These are phyloP conservation scores for Saccharomycopsis hybrid DNA, from an alignment of 1,139 yeast genomes.

Conservation along the genomic window DNA sequence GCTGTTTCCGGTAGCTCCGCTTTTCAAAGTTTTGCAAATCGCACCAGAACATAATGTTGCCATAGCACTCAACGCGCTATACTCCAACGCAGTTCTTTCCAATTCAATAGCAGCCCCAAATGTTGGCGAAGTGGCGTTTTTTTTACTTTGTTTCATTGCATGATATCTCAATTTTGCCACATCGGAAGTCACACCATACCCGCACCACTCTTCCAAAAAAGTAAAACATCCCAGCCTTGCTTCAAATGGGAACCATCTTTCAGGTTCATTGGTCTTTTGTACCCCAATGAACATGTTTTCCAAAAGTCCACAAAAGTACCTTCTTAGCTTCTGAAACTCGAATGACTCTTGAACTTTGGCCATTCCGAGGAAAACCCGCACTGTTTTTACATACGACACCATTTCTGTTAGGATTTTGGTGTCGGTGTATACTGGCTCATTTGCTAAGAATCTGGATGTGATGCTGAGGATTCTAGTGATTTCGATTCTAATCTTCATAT, in stretches of 20 bases:
- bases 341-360: conserved; percentile 59
- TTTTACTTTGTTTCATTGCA: conserved; percentile 46
- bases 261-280: conserved; percentile 35
- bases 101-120: conserved; percentile 77
- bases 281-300: conserved; percentile 61
- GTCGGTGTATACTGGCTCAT: conserved; percentile 50
- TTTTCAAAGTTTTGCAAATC: conserved; percentile 44
- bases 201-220: conserved; percentile 90
- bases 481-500: conserved; percentile 64
- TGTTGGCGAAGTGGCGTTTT: conserved; percentile 43
- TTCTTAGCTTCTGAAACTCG: conserved; percentile 68
- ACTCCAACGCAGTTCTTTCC: conserved; percentile 66
- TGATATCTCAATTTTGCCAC: conserved; percentile 63
- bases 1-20: conserved; percentile 19
- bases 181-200: conserved; percentile 62
- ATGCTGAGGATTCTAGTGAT: conserved; percentile 70
- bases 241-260: conserved; percentile 71
- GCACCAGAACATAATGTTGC: conserved; percentile 69
- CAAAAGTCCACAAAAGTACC: conserved; percentile 73
- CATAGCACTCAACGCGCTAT: conserved; percentile 76
- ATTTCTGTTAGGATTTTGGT: conserved; percentile 64
- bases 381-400: conserved; percentile 56
- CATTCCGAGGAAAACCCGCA: conserved; percentile 55
- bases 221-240: conserved; percentile 80
- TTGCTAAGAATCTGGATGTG: conserved; percentile 57